These are phyloP conservation scores for Tolypocladium amazonense DNA, from an alignment of 2,329 filamentous ascomycete species.

Conservation along the genomic window DNA sequence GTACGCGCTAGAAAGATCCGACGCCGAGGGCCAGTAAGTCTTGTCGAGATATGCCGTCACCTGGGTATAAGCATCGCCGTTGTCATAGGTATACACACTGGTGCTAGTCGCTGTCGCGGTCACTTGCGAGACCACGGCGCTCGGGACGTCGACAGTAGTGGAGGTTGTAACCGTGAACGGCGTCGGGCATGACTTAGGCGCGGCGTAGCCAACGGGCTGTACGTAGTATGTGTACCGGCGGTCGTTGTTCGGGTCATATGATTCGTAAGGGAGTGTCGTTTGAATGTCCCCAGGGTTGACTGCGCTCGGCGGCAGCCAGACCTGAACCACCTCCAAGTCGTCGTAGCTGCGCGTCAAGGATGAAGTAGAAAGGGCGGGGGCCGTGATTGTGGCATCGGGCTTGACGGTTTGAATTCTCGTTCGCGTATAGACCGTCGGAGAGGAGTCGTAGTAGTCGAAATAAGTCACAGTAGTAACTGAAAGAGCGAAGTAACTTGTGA, in stretches of 20 bases:
- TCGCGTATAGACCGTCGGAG: not conserved
- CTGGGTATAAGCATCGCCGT: slow-evolving; percentile 3
- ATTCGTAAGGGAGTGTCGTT: not conserved
- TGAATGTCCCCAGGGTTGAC: not conserved
- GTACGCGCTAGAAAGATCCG: slow-evolving; percentile 1
- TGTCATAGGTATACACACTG: not conserved
- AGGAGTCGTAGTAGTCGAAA: not conserved
- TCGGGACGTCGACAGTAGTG: slow-evolving; percentile 4
- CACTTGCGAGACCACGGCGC: slow-evolving; percentile 4
- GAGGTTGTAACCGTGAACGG: slow-evolving; percentile 13
- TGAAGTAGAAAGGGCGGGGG: not conserved
- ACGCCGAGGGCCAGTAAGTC: slow-evolving; percentile 1
- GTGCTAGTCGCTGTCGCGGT: slow-evolving; percentile 2
- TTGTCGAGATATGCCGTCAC: slow-evolving; percentile 8
- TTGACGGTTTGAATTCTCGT: not conserved
- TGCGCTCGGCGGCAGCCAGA: not conserved
- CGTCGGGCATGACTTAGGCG: slow-evolving; percentile 16
- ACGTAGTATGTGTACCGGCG: slow-evolving; percentile 6
- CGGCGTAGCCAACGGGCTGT: slow-evolving; percentile 11
- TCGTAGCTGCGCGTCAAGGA: not conserved
- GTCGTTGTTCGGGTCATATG: not conserved
- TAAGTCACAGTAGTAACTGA: not conserved
- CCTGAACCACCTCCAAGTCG: not conserved
- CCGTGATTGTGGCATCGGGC: not conserved
- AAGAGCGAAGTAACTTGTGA: not conserved